phyloP scores from a whole-genome alignment of 208 protist species.

The Trypanosoma conorhini region DNA sequence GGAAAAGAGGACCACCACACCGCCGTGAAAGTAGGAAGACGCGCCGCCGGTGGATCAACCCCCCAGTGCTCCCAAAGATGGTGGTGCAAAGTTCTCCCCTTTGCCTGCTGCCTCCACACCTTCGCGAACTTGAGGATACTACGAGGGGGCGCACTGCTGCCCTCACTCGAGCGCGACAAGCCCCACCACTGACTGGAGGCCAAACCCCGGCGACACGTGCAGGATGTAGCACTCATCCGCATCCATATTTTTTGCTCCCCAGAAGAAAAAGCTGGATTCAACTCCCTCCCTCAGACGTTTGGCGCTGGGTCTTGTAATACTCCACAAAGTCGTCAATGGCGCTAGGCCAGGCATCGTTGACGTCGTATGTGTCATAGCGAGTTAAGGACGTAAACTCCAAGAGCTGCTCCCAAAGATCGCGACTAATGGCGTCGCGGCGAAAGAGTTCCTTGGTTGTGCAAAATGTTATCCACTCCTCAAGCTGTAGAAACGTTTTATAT shows the following conservation, averaged over 20 bases:
- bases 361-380: constrained; percentile 57
- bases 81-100: background rate
- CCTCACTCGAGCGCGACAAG: background rate
- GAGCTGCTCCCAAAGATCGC: constrained; percentile 76
- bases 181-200: background rate
- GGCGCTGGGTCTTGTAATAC: constrained; percentile 32
- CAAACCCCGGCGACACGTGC: background rate
- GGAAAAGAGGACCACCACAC: background rate
- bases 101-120: background rate
- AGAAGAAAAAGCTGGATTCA: background rate
- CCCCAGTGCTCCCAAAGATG: background rate
- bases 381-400: constrained; percentile 54
- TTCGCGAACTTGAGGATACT: background rate
- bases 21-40: too few species aligned
- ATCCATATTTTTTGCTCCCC: background rate
- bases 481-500: constrained; percentile 47
- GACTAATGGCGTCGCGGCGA: constrained; percentile 37
- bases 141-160: background rate
- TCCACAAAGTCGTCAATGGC: constrained; percentile 84
- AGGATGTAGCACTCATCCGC: background rate
- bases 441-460: constrained; percentile 32
- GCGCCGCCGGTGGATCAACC: background rate
- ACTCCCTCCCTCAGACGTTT: background rate
- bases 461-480: constrained; percentile 66
- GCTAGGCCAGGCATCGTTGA: constrained; percentile 75